Percentiles rank a stretch among this genome's conserved stretches.
phyloP scores from a whole-genome alignment of 2,329 filamentous ascomycete species.

The Claviceps maximensis region DNA sequence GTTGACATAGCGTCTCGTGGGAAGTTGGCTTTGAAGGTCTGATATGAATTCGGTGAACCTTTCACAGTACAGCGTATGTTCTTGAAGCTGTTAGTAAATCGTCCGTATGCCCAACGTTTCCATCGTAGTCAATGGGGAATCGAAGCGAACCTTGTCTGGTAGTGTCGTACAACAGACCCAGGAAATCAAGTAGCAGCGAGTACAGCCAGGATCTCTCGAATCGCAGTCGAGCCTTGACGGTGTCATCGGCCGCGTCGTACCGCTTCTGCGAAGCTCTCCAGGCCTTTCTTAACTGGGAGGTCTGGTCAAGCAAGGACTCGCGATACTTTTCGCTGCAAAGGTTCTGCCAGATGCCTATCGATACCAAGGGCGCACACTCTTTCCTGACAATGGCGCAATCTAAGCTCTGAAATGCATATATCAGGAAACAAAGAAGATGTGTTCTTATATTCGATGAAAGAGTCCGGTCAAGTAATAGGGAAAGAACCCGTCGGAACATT shows the following conservation, averaged over 20 bases:
- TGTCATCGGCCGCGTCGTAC: slow-evolving; percentile 75
- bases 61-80: slow-evolving; percentile 55
- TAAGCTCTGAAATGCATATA: slow-evolving; percentile 83
- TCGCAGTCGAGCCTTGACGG: slow-evolving; percentile 61
- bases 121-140: neutral
- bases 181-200: slow-evolving; percentile 69
- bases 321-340: slow-evolving; percentile 64
- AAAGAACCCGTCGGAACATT: slow-evolving; percentile 80
- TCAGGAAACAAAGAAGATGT: slow-evolving; percentile 80
- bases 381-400: slow-evolving; percentile 83
- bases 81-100: neutral
- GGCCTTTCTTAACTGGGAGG: slow-evolving; percentile 66
- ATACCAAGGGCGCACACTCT: slow-evolving; percentile 89
- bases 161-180: slow-evolving; percentile 55
- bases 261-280: slow-evolving; percentile 82
- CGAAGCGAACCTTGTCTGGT: slow-evolving; percentile 30
- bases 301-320: slow-evolving; percentile 59
- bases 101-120: neutral
- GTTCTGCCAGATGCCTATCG: slow-evolving; percentile 93
- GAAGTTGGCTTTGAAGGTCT: slow-evolving; percentile 84
- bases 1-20: slow-evolving; percentile 88
- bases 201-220: slow-evolving; percentile 95
- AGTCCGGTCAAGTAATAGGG: slow-evolving; percentile 65
- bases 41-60: slow-evolving; percentile 84
- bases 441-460: slow-evolving; percentile 56